Evolutionary conservation across 2,329 filamentous ascomycete species (phyloP), one percentile per base, ranked within the genome.

Genomic region (Thielaviopsis ethacetica): DNA sequence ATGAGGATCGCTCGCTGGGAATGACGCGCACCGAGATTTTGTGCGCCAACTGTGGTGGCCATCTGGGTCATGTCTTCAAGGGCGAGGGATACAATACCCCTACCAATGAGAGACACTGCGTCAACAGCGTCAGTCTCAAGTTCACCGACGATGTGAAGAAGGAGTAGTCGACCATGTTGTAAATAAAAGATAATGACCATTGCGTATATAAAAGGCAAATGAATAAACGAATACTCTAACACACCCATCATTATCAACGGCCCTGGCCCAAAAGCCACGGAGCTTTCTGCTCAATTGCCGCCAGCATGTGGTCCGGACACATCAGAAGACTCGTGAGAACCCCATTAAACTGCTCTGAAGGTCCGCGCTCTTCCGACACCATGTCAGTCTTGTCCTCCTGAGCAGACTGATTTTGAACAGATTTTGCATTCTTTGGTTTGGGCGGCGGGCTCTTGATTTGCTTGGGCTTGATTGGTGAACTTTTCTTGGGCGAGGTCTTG

Each of bases 81-180:
- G 90, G 90, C 15, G 90, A 95, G 71, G 85, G 86, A 30, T 93
- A 84, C 68, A 66, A 77, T 7, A 94, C 86, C 22, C 90, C 93
- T 5, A 97, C 91, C 21, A 86, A 98, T 70, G 93, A 98, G 81
- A 80, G 93, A 62, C 93, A 98, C 74, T 98, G 93, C 68, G 93
- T 98, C 61, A 98, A 97, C 69, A 93, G 88, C 67, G 74, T 97
- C 57, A 94, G 88, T 69, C 75, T 97, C 72, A 93, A 83, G 65
- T 97, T 98, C 68, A 79, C 53, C 13, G 60, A 61, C 10, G 49
- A 61, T 2, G 57, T 15, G 24, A 51, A 38, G 24, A 54, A 59
- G 38, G 53, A 44, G 34, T 47, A 47, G 41, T 3, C 15, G 5
- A 17, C 4, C 4, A 5, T 17, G 4, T n/a, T 47, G 10, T 47